Evolutionary conservation across 2,329 filamentous ascomycete species (phyloP), one percentile per base, ranked within the genome.

Genomic region (Colletotrichum destructivum): DNA sequence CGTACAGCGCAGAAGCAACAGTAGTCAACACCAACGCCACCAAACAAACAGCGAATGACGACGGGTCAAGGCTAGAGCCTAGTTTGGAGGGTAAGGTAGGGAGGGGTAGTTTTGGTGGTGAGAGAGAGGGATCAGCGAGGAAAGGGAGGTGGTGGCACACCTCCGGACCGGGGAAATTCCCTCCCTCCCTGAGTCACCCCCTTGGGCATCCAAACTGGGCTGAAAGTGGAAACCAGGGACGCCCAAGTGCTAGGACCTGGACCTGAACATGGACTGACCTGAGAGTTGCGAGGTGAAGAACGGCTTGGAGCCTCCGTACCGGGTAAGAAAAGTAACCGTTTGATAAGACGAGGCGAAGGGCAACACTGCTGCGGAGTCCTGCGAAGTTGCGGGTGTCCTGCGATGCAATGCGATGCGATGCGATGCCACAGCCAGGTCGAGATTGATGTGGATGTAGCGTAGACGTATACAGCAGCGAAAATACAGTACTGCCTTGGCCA

Each of bases 51-150:
- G 52, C 52, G 69, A 59, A 49, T 57, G 64, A 54, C 44, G 64
- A 71, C 38, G 38, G 64, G 51, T 42, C 11, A 40, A 67, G 44
- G 42, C 44, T 59, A 69, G 57, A 47, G 65, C 46, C 57, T 31
- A 47, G 65, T 47, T 42, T 55, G 42, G 49, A 40, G 57, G 23
- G 23, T 26, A 26, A 3, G 42, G 21, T 23, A 40, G 38, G 16
- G 15, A 16, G 21, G 46, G 61, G 46, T 38, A 44, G 13, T 26
- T 26, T 44, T 59, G 51, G 59, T 56, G 51, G 51, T 63, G 66
- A 26, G 57, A 11, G 16, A 47, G 44, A 49, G 23, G 18, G 23
- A 47, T 44, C 42, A 5, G 23, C 31, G 31, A 8, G 55, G 38
- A 21, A 3, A 16, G 35, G 31, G 47, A 52, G n/a, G 46, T 64